Base-by-base conservation (phyloP, 2,329 filamentous ascomycete genomes). In the Diplocarpon mali region DNA sequence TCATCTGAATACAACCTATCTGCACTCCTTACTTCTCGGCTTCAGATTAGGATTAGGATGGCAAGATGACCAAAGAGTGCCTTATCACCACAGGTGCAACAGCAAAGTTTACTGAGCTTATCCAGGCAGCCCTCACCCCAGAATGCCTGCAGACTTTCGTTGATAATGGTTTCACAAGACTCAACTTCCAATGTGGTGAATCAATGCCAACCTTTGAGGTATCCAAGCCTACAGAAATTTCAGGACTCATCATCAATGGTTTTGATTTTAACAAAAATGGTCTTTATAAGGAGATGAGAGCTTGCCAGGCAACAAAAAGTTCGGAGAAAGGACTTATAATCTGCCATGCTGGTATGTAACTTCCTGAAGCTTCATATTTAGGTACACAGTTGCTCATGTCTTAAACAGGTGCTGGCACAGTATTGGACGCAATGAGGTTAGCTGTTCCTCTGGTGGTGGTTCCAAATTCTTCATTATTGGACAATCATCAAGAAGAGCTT, bases 51-150 rank as follows among this genome's bases (percentile, higher is more conserved):
- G n/a, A 32, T 32, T 14, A 41, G 20, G 34, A 45, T 42, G 44
- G 14, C n/a, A 50, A 49, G 35, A 45, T 50, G 47, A 44, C 27
- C 5, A 52, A 53, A 42, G 54, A 57, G 42, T 92, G 85, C 61
- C 85, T 98, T 53, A 82, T 95, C 44, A 96, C 92, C 0, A 83
- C 95, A 27, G 92, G 92, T 45, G 90, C 92, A 5, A 98, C 90
- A 0, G 88, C 89, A 13, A 76, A 83, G 15, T 98, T 98, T 65
- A 70, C 73, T 42, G 64, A 71, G 6, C 75, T 98, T 2, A 73
- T 95, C 45, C 65, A 72, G 35, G 75, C 81, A 28, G 75, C 82
- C 10, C 67, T 93, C 5, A 66, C 71, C 14, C 65, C 72, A 0
- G 55, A 63, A 0, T 89, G 92, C 59, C 69, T 93, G 49, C 54